These are phyloP conservation scores for Lophiostoma macrostomum DNA, from an alignment of 495 filamentous ascomycete genomes.

Conservation along the genomic window DNA sequence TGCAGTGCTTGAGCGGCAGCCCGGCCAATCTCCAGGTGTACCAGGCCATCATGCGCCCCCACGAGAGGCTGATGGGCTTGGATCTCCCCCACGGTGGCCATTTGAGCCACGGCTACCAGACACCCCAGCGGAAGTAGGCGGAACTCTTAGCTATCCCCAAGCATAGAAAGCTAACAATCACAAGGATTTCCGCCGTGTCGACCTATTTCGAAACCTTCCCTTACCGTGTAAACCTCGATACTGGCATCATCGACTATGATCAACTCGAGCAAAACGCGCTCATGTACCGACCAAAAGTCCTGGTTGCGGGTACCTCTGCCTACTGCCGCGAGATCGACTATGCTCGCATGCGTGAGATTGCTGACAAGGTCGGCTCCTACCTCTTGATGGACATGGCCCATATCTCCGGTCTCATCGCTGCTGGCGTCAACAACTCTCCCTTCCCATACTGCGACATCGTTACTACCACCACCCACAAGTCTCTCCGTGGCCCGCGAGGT, in stretches of 20 bases:
- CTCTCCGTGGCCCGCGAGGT: conserved; percentile 86
- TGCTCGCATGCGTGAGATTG: conserved; percentile 77
- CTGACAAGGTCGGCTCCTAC: conserved; percentile 88
- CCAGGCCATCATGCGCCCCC: conserved; percentile 96
- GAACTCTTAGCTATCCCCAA: neutral
- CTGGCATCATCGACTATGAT: conserved; percentile 91
- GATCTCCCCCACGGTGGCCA: conserved; percentile 98
- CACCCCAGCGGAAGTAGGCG: conserved; percentile 77
- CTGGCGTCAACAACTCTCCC: conserved; percentile 83
- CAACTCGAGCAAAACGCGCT: conserved; percentile 79
- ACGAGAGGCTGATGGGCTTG: conserved; percentile 95
- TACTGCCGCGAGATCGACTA: conserved; percentile 96
- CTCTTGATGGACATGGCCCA: conserved; percentile 96
- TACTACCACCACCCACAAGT: conserved; percentile 98
- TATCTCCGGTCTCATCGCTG: conserved; percentile 90
- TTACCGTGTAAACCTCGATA: conserved; percentile 52
- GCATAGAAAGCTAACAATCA: conserved; percentile 12
- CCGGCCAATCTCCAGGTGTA: conserved; percentile 98
- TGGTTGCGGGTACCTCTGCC: conserved; percentile 89
- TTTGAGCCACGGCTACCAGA: conserved; percentile 98
- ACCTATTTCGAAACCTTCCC: conserved; percentile 50
- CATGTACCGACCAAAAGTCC: conserved; percentile 90
- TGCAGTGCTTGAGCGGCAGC: conserved; percentile 87
- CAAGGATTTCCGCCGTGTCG: conserved; percentile 43
- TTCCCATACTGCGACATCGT: conserved; percentile 89